Percentiles rank a stretch among this genome's conserved stretches.
These are phyloP conservation scores for Pittosporum tobira DNA, from an alignment of 129 eudicot genomes.

Conservation along the genomic window DNA sequence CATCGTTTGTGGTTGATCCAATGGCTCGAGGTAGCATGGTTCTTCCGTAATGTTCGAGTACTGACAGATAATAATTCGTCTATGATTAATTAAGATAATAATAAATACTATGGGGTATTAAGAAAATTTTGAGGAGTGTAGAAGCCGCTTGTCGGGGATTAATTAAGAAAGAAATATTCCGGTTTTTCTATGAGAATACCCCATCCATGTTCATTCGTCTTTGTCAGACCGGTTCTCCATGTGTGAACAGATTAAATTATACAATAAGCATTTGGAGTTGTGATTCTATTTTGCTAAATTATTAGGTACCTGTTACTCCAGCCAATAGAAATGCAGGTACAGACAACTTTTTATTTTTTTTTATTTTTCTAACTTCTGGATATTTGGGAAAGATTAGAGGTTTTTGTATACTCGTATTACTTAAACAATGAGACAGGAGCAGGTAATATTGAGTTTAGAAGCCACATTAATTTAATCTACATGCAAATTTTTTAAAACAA, in stretches of 20 bases:
- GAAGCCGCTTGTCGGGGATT: conserved; percentile 14
- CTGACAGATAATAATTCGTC: too few species aligned
- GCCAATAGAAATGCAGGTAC: too few species aligned
- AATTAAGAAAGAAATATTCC: conserved; percentile 8
- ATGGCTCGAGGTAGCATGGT: conserved; percentile 1
- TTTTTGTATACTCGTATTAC: too few species aligned
- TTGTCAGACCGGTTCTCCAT: conserved; percentile 6
- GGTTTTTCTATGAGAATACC: conserved; percentile 3
- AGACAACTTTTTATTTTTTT: too few species aligned
- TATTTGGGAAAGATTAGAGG: too few species aligned
- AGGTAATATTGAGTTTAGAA: too few species aligned
- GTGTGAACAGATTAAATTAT: conserved; percentile 7
- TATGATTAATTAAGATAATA: too few species aligned
- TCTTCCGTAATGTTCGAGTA: neutral
- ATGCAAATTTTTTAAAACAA: too few species aligned
- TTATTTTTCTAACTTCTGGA: too few species aligned
- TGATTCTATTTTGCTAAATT: conserved; percentile 24
- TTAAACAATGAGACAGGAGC: too few species aligned
- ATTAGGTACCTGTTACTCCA: too few species aligned
- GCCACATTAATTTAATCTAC: too few species aligned
- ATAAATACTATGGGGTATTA: neutral
- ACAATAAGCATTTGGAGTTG: conserved; percentile 14
- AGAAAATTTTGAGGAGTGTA: neutral
- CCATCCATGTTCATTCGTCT: conserved; percentile 24
- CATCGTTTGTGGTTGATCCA: neutral